Evolutionary conservation across 2,329 filamentous ascomycete species (phyloP).

Genomic region (Scedosporium apiospermum): DNA sequence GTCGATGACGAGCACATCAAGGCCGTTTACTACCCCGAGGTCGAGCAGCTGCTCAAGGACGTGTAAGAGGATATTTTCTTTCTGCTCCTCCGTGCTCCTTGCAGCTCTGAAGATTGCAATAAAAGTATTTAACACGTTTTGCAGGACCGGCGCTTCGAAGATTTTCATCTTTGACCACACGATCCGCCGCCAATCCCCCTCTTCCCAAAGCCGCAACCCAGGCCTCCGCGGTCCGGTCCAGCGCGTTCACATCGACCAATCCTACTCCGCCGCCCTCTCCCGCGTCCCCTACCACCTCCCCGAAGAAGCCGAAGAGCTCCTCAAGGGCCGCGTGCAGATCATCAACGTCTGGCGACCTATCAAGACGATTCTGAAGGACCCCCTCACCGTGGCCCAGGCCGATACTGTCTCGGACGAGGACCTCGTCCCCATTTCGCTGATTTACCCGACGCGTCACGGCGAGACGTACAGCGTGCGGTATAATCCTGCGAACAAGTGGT

Average conservation of each 20-base stretch:
- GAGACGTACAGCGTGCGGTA: constrained; percentile 38
- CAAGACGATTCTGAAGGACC: constrained; percentile 40
- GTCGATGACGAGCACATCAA: constrained; percentile 52
- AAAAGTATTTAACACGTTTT: neutral
- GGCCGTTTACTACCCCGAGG: constrained; percentile 61
- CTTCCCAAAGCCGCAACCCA: constrained; percentile 34
- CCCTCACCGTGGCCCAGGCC: constrained; percentile 43
- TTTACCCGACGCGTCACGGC: constrained; percentile 40
- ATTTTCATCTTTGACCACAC: constrained; percentile 56
- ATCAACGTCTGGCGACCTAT: constrained; percentile 47
- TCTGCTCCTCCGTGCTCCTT: neutral
- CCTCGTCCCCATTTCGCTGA: constrained; percentile 36
- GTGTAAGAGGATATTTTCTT: constrained; percentile 25
- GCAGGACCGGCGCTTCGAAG: constrained; percentile 43
- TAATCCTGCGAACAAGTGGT: constrained; percentile 36
- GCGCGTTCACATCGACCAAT: constrained; percentile 49
- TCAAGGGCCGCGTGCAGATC: constrained; percentile 37
- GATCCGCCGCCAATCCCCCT: constrained; percentile 27
- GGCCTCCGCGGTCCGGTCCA: constrained; percentile 27
- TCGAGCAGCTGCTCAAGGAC: constrained; percentile 56
- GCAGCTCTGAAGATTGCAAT: too few species aligned
- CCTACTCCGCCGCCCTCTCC: constrained; percentile 33
- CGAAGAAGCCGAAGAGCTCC: constrained; percentile 31
- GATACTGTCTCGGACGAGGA: constrained; percentile 38
- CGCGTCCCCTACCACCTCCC: constrained; percentile 36